phyloP scores from a whole-genome alignment of 2,329 filamentous ascomycete species.

The Talaromyces sp. region DNA sequence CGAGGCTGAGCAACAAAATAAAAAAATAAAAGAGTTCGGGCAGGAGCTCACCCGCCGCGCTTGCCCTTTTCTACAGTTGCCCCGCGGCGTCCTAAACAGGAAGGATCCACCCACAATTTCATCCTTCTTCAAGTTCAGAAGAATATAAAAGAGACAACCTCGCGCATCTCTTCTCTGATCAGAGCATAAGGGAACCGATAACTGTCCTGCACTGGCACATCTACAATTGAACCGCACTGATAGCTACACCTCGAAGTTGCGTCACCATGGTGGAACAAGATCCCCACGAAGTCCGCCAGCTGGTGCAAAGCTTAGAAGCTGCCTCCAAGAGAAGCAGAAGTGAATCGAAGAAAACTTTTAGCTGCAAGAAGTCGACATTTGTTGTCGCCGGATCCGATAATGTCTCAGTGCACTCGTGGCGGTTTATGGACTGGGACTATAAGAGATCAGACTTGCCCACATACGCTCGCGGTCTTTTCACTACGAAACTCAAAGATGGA shows the following conservation, averaged over 20 bases:
- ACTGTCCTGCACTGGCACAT: not conserved
- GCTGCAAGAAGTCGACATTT: constrained; percentile 77
- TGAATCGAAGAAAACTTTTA: constrained; percentile 55
- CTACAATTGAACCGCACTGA: not conserved
- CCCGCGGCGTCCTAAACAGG: constrained; percentile 14
- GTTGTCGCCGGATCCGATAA: constrained; percentile 59
- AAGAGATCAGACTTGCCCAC: constrained; percentile 81
- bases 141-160: not conserved
- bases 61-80: not conserved
- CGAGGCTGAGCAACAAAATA: not conserved
- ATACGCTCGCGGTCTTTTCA: constrained; percentile 91
- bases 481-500: constrained; percentile 61
- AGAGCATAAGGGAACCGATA: not conserved
- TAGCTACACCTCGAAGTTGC: not conserved
- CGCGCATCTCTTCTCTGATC: not conserved
- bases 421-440: constrained; percentile 92
- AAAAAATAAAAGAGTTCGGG: not conserved
- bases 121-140: not conserved
- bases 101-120: constrained; percentile 7
- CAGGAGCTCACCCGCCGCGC: constrained; percentile 6
- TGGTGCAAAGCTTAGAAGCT: constrained; percentile 61
- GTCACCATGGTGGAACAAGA: constrained; percentile 62
- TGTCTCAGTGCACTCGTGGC: constrained; percentile 81
- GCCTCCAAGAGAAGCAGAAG: constrained; percentile 46
- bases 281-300: constrained; percentile 57